A percentile compares a stretch with the other conserved stretches of the same genome.
phyloP scores from a whole-genome alignment of 495 filamentous ascomycete genomes.

The Talaromyces stipitatus region DNA sequence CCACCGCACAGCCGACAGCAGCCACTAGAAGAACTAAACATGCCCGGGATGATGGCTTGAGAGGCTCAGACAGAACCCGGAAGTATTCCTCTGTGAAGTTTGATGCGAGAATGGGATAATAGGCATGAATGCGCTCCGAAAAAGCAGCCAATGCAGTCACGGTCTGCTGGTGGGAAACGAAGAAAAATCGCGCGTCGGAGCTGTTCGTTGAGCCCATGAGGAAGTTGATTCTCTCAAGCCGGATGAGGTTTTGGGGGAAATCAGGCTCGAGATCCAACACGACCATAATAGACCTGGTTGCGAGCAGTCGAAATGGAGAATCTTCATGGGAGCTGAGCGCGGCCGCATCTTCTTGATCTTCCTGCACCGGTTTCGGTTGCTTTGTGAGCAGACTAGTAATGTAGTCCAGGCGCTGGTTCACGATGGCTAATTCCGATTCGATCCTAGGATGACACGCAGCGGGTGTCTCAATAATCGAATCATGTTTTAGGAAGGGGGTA shows the following conservation, averaged over 20 bases:
- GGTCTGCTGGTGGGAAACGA: slow-evolving; percentile 1
- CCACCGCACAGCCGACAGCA: neutral
- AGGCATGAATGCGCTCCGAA: slow-evolving; percentile 1
- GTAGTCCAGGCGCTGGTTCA: slow-evolving; percentile 2
- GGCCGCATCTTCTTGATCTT: neutral
- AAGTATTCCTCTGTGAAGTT: slow-evolving; percentile 1
- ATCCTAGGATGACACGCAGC: neutral
- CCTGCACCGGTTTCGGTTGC: neutral
- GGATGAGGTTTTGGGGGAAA: neutral
- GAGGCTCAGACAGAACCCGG: slow-evolving; percentile 1
- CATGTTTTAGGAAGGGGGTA: neutral
- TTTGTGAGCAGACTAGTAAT: slow-evolving; percentile 2
- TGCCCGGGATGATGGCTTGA: neutral
- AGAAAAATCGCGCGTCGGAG: neutral
- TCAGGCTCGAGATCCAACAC: neutral
- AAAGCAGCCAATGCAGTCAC: neutral
- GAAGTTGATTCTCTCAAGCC: neutral
- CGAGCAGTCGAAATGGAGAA: slow-evolving; percentile 1
- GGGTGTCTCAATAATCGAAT: neutral
- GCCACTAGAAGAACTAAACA: slow-evolving; percentile 3
- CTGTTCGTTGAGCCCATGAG: neutral
- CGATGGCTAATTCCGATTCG: neutral
- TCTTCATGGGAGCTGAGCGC: slow-evolving; percentile 3
- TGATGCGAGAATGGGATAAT: neutral
- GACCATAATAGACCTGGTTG: slow-evolving; percentile 2